These are phyloP conservation scores for Gossypium schwendimanii DNA, from an alignment of 441 rosid genomes.

Conservation along the genomic window DNA sequence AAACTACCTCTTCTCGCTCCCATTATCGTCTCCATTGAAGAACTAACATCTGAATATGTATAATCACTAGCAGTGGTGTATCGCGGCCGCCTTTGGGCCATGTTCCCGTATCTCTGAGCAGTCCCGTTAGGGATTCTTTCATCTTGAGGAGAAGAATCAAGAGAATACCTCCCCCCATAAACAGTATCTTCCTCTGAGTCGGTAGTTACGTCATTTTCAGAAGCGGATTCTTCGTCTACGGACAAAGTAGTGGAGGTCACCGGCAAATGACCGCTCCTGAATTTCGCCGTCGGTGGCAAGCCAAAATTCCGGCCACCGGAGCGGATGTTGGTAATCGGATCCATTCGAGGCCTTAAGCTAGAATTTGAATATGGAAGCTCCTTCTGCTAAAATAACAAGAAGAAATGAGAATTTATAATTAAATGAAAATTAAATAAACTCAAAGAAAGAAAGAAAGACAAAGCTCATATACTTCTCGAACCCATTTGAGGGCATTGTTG, in stretches of 20 bases:
- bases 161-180: constrained; percentile 56
- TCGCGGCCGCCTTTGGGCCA: constrained; percentile 23
- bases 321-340: constrained; percentile 30
- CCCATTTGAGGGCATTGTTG: constrained; percentile 50
- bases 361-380: constrained; percentile 32
- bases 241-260: constrained; percentile 42
- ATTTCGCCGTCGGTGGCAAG: constrained; percentile 57
- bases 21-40: constrained; percentile 69
- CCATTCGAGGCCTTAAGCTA: constrained; percentile 33
- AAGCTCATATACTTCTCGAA: constrained; percentile 37
- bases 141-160: constrained; percentile 72
- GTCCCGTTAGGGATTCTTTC: constrained; percentile 40
- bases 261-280: constrained; percentile 64
- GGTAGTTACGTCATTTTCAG: constrained; percentile 56
- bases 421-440: not conserved
- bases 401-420: not conserved
- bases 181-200: constrained; percentile 63
- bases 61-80: constrained; percentile 44
- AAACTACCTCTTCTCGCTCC: constrained; percentile 38
- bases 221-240: constrained; percentile 43
- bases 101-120: constrained; percentile 30
- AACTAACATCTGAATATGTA: constrained; percentile 70
- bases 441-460: not conserved
- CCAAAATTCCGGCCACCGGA: constrained; percentile 32
- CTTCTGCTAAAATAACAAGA: constrained; percentile 27